Percentiles rank a stretch among this genome's conserved stretches.
These are phyloP conservation scores for Trypanosoma cruzi DNA, from an alignment of 208 protist genomes.

Conservation along the genomic window DNA sequence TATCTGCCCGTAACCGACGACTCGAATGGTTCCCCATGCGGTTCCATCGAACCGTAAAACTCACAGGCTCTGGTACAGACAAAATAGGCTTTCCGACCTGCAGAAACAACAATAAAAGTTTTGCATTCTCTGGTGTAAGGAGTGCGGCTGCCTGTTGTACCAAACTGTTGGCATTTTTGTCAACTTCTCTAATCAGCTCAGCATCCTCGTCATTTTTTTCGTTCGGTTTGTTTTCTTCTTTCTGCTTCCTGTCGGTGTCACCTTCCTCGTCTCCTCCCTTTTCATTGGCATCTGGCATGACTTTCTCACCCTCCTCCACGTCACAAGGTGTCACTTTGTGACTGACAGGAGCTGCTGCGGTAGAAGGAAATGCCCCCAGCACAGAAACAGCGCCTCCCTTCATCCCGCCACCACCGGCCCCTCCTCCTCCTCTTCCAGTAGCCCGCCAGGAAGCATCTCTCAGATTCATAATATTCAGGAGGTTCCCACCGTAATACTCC, in stretches of 20 bases:
- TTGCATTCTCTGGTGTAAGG: conserved; percentile 44
- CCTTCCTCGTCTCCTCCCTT: background rate
- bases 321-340: background rate
- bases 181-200: conserved; percentile 28
- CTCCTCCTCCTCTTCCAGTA: background rate
- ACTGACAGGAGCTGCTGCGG: background rate
- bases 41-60: conserved; percentile 68
- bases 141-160: conserved; percentile 34
- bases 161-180: conserved; percentile 18
- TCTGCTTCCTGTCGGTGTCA: background rate
- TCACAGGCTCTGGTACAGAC: conserved; percentile 40
- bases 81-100: conserved; percentile 35
- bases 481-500: conserved; percentile 37
- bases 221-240: background rate
- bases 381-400: background rate
- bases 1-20: conserved; percentile 69
- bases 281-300: background rate
- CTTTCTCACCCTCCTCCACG: background rate
- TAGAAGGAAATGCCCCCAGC: background rate
- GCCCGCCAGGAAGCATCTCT: conserved; percentile 1
- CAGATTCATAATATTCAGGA: conserved; percentile 1
- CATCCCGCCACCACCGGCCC: background rate
- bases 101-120: conserved; percentile 52
- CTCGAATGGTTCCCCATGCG: conserved; percentile 30
- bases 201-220: background rate